Conservation (phyloP, 352 stramenopile genomes). For the Thraustochytrium sp. region DNA sequence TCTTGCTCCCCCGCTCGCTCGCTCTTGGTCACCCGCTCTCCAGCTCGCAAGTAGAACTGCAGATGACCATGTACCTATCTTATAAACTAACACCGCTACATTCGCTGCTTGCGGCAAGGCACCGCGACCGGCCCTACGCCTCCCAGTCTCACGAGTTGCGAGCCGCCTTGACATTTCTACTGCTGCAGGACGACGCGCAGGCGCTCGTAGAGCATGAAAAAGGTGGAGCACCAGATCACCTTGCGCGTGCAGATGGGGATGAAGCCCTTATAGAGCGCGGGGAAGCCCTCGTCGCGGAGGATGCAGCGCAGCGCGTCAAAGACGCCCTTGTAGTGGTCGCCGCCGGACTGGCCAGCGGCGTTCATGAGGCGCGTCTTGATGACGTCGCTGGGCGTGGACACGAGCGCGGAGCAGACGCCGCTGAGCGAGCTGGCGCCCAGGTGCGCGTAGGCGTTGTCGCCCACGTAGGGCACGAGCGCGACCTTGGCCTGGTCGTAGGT, state of each 20-base stretch:
- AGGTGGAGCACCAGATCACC: constrained; percentile 46
- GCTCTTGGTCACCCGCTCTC: no score
- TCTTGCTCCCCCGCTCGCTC: no score
- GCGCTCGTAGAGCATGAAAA: constrained; percentile 49
- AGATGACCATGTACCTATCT: no score
- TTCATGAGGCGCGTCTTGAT: constrained; percentile 50
- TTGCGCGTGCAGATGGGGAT: constrained; percentile 47
- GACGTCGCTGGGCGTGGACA: constrained; percentile 48
- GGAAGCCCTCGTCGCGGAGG: constrained; percentile 40
- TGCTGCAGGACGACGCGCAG: neutral
- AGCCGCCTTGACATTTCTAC: no score
- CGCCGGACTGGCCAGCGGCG: constrained; percentile 35
- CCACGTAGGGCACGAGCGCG: constrained; percentile 48
- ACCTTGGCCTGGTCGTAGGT: constrained; percentile 58
- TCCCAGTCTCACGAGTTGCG: no score
- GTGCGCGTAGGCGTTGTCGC: constrained; percentile 51
- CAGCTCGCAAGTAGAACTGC: no score
- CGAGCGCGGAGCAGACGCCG: constrained; percentile 43
- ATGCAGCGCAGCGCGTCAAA: neutral
- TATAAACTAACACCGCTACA: no score
- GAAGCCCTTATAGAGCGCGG: constrained; percentile 49
- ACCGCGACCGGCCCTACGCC: no score
- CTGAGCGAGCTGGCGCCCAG: constrained; percentile 45
- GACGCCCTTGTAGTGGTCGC: constrained; percentile 11
- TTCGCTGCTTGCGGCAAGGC: no score